These are phyloP conservation scores for Eucalyptus albens DNA, from an alignment of 345 rosid genomes.

Conservation along the genomic window DNA sequence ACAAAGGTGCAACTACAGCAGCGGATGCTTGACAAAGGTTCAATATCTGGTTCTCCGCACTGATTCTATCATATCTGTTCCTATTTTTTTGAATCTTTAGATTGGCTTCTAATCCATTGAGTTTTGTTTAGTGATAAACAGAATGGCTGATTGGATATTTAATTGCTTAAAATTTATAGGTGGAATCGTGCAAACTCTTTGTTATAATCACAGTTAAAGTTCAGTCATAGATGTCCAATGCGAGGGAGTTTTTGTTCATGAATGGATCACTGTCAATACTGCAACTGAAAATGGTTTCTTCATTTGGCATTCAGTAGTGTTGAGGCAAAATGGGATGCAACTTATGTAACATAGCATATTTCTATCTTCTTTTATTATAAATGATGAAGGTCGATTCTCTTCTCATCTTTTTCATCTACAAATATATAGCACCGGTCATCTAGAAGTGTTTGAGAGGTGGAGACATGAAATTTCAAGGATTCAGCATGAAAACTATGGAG, in stretches of 20 bases:
- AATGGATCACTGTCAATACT: background rate
- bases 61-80: background rate
- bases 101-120: background rate
- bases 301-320: background rate
- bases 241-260: background rate
- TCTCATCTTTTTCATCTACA: background rate
- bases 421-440: background rate
- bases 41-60: background rate
- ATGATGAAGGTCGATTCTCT: background rate
- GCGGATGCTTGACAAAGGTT: constrained; percentile 45
- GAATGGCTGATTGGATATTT: background rate
- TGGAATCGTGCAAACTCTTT: background rate
- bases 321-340: background rate
- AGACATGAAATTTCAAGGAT: background rate
- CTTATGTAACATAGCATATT: background rate
- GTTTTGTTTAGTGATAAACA: background rate
- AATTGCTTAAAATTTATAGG: background rate
- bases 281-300: background rate
- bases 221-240: background rate
- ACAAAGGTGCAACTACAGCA: constrained; percentile 41
- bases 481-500: background rate
- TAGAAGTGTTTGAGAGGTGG: background rate
- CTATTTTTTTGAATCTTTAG: background rate
- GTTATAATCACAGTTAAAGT: background rate
- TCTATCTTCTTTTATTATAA: background rate